Conservation (phyloP, 257 asterid species). For the Solanum verrucosum region DNA sequence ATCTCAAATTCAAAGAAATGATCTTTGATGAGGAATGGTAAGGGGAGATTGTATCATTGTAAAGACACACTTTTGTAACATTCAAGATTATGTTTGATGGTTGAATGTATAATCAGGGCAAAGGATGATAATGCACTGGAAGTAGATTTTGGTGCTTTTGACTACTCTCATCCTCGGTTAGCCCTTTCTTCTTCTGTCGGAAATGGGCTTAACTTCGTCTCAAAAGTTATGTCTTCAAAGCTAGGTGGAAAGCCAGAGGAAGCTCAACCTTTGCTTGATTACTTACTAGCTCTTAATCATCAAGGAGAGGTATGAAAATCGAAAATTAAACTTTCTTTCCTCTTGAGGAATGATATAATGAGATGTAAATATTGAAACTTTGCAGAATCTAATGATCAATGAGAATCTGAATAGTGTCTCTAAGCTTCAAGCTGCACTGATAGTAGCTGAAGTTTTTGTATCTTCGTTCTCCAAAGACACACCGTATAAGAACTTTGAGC, state of each 20-base stretch:
- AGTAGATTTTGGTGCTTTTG: slow-evolving; percentile 67
- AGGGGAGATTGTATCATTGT: neutral
- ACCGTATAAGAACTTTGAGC: slow-evolving; percentile 47
- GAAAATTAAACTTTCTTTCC: neutral
- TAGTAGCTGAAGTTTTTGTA: slow-evolving; percentile 42
- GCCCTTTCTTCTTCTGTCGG: slow-evolving; percentile 61
- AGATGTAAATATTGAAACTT: neutral
- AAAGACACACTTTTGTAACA: neutral
- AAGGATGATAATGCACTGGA: slow-evolving; percentile 66
- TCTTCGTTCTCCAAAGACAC: slow-evolving; percentile 50
- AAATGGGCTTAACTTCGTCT: slow-evolving; percentile 42
- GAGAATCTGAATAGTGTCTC: slow-evolving; percentile 40
- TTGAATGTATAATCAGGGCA: slow-evolving; percentile 37
- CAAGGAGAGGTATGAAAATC: slow-evolving; percentile 50
- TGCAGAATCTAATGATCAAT: slow-evolving; percentile 73
- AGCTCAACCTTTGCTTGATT: slow-evolving; percentile 49
- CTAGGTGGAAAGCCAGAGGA: slow-evolving; percentile 36
- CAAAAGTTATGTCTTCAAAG: slow-evolving; percentile 56
- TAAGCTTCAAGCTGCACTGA: slow-evolving; percentile 51
- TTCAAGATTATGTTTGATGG: neutral
- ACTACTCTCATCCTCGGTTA: slow-evolving; percentile 26
- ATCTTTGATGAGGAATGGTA: slow-evolving; percentile 59
- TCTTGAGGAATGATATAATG: neutral
- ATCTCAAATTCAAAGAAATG: slow-evolving; percentile 58
- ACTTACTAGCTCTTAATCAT: slow-evolving; percentile 52